Base-by-base conservation (phyloP, 441 rosid species). In the Adansonia rubrostipa region DNA sequence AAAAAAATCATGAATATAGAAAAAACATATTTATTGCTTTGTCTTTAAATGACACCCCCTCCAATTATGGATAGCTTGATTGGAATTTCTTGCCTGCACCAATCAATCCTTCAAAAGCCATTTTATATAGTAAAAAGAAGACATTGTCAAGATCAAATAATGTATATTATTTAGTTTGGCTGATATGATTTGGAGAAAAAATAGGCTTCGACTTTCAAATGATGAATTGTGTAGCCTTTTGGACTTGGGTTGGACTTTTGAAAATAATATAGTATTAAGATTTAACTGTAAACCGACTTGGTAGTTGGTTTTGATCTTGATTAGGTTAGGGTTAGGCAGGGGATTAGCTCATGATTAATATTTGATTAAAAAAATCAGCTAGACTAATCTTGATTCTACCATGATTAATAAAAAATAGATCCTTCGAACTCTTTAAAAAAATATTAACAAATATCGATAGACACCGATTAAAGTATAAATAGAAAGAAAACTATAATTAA, bases 211-310 rank as follows among this genome's bases (percentile, higher is more conserved):
- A 56, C 9, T 57, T 3, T 24, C 62, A 72, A 77, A 56, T 71
- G 19, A 44, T 74, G 56, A 76, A 6, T 24, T 24, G 3, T 75
- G 44, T 24, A 60, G 24, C 64, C 4, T 56, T 56, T 33, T 19
- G 62, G 28, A 58, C 28, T 20, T 15, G 63, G 20, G 24, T 56
- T 56, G 10, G 10, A 56, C 22, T 56, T 56, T 56, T 56, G 10
- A 56, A 15, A 15, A 56, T 4, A 50, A 50, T 50, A 50, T 50
- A 50, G 14, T 50, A 62, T 19, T 28, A 28, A 13, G 54, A 13
- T 9, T 56, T 50, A 78, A 78, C 76, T 50, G 64, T 71, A 61
- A 71, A 78, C 80, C 7, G 76, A 71, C 20, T 78, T 50, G 77
- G 71, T 78, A 70, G 80, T 58, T 69, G 80, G 13, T 56, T 75